phyloP scores from a whole-genome alignment of 495 filamentous ascomycete genomes.

The Aspergillus bridgeri region DNA sequence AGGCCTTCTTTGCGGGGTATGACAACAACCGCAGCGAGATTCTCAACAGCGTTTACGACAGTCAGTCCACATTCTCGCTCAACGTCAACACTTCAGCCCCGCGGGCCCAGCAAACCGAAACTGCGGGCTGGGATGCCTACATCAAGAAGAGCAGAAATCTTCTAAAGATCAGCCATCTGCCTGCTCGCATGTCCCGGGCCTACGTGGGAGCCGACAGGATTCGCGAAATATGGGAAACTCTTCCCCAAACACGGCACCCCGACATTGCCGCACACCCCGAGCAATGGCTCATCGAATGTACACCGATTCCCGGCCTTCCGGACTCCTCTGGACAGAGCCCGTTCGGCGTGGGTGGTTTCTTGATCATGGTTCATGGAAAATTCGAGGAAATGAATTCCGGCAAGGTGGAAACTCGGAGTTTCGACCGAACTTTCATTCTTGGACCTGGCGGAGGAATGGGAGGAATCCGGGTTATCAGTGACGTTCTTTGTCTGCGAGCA shows the following conservation, averaged over 20 bases:
- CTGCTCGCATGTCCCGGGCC: constrained; percentile 58
- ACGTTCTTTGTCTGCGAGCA: constrained; percentile 68
- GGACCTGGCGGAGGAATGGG: constrained; percentile 64
- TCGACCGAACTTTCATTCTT: constrained; percentile 80
- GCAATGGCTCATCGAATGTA: constrained; percentile 80
- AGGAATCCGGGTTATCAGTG: constrained; percentile 73
- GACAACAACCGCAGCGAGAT: constrained; percentile 67
- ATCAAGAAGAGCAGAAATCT: constrained; percentile 81
- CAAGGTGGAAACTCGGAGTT: constrained; percentile 64
- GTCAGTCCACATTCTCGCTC: constrained; percentile 72
- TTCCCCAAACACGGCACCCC: constrained; percentile 77
- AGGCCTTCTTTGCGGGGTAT: constrained; percentile 68
- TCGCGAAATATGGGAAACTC: constrained; percentile 57
- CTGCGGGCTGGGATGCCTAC: constrained; percentile 65
- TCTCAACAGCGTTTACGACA: constrained; percentile 69
- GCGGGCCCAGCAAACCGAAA: constrained; percentile 41
- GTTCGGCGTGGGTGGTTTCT: constrained; percentile 68
- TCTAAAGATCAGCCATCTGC: constrained; percentile 57
- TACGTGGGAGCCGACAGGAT: constrained; percentile 66
- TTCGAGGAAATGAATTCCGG: constrained; percentile 67
- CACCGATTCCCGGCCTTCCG: constrained; percentile 65
- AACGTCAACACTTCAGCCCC: constrained; percentile 65
- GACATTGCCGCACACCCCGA: constrained; percentile 55
- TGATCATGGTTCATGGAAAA: constrained; percentile 77
- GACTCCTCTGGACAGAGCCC: constrained; percentile 64